Evolutionary conservation across 139 green algal genomes (phyloP).

Genomic region (Desmodesmus armatus): DNA sequence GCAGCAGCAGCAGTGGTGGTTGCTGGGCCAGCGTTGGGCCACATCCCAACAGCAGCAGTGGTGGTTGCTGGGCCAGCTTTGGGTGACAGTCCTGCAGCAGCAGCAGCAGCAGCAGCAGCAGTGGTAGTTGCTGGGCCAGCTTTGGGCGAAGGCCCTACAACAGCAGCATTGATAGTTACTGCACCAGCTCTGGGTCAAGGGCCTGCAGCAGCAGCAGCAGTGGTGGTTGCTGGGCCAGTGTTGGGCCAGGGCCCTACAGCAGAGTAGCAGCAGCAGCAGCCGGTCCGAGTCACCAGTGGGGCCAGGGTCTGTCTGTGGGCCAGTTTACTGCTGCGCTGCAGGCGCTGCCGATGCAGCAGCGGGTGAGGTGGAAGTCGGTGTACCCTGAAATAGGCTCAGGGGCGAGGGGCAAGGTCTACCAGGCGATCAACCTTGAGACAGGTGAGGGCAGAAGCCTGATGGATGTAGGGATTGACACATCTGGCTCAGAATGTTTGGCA

Average conservation of each 20-base stretch:
- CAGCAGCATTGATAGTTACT: neutral
- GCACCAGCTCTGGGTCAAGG: neutral
- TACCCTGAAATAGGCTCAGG: conserved; percentile 17
- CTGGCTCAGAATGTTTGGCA: too few relatives aligned
- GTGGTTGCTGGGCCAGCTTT: too few relatives aligned
- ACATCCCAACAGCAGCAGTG: too few relatives aligned
- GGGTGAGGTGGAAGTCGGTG: conserved; percentile 18
- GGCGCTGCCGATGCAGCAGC: conserved; percentile 14
- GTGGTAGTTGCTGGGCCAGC: neutral
- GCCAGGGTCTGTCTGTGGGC: neutral
- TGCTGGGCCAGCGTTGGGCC: too few relatives aligned
- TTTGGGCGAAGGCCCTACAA: neutral
- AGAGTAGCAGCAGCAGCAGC: neutral
- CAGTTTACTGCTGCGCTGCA: conserved; percentile 23
- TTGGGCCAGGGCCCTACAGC: neutral
- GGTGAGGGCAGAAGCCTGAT: neutral
- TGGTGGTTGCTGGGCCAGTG: neutral
- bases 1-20: too few relatives aligned
- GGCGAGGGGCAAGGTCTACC: conserved; percentile 1
- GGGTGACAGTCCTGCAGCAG: too few relatives aligned
- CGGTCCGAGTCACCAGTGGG: conserved; percentile 9
- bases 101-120: neutral
- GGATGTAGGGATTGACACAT: neutral
- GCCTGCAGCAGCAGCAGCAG: neutral
- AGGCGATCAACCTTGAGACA: conserved; percentile 19